A percentile compares a stretch with the other conserved stretches of the same genome.
These are phyloP conservation scores for Solanum chilense DNA, from an alignment of 257 asterid species.

Conservation along the genomic window DNA sequence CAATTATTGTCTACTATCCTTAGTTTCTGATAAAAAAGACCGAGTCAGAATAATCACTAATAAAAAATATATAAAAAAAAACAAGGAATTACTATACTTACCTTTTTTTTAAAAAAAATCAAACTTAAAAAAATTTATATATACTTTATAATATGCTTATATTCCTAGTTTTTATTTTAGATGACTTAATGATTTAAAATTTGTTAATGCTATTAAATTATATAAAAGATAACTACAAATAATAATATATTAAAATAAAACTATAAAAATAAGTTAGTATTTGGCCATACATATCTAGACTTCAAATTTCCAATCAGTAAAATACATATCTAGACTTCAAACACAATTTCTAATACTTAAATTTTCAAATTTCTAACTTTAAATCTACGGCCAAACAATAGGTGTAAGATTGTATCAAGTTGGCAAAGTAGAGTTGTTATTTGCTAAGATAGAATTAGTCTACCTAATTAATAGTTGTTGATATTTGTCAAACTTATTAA, in stretches of 20 bases:
- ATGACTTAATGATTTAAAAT: background rate
- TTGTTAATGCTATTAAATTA: background rate
- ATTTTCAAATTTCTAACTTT: background rate
- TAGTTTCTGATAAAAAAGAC: slow-evolving; percentile 23
- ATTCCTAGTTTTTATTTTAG: background rate
- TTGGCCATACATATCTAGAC: background rate
- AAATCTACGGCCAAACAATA: background rate
- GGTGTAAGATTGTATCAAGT: background rate
- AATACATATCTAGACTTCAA: background rate
- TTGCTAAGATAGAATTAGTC: background rate
- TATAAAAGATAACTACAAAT: background rate
- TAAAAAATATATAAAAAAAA: background rate
- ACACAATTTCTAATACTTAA: no score
- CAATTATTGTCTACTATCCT: slow-evolving; percentile 40
- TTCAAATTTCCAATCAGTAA: no score
- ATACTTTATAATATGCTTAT: background rate
- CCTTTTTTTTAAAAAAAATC: fast-evolving
- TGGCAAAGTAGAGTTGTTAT: background rate
- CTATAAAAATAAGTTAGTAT: background rate
- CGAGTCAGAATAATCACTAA: background rate
- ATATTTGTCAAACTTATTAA: background rate
- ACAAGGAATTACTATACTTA: background rate
- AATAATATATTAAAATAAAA: background rate
- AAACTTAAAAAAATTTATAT: background rate
- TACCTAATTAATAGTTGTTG: background rate